These are phyloP conservation scores for Lentinula lateritia DNA, from an alignment of 768 basidiomycete species.

Conservation along the genomic window DNA sequence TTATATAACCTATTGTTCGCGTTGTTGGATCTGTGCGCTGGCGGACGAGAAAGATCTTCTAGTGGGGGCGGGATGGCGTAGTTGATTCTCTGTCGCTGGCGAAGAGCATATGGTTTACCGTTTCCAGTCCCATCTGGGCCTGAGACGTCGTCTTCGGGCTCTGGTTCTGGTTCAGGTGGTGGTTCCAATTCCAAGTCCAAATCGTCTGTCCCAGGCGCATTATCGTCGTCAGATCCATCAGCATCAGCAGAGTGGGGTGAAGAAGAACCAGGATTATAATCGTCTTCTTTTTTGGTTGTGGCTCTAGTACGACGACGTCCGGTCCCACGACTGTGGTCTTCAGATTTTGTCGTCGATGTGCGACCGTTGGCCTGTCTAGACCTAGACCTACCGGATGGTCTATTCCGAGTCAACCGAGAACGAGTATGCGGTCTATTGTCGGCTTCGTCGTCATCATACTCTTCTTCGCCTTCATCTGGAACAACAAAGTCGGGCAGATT, in stretches of 20 bases:
- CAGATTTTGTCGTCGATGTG: neutral
- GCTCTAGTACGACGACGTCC: neutral
- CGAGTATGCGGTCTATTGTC: neutral
- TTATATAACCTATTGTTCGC: slow-evolving; percentile 10
- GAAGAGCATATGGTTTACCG: slow-evolving; percentile 58
- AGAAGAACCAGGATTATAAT: slow-evolving; percentile 37
- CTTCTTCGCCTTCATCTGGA: neutral
- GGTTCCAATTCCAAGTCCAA: slow-evolving; percentile 35
- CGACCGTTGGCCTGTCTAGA: neutral
- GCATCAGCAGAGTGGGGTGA: slow-evolving; percentile 47
- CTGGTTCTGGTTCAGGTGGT: slow-evolving; percentile 26
- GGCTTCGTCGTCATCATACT: neutral
- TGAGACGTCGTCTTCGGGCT: slow-evolving; percentile 35
- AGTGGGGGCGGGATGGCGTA: slow-evolving; percentile 80
- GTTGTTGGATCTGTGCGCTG: slow-evolving; percentile 25
- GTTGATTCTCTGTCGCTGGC: slow-evolving; percentile 65
- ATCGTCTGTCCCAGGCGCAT: slow-evolving; percentile 39
- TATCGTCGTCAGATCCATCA: slow-evolving; percentile 40
- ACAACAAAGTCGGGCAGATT: slow-evolving; percentile 22
- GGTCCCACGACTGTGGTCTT: neutral
- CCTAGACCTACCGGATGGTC: neutral
- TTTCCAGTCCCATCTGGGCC: neutral
- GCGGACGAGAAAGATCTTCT: slow-evolving; percentile 58
- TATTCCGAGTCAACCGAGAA: neutral
- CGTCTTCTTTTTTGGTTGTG: neutral